These are phyloP conservation scores for Trichocomaceae sp. DNA, from an alignment of 2,329 filamentous ascomycete genomes.

Conservation along the genomic window DNA sequence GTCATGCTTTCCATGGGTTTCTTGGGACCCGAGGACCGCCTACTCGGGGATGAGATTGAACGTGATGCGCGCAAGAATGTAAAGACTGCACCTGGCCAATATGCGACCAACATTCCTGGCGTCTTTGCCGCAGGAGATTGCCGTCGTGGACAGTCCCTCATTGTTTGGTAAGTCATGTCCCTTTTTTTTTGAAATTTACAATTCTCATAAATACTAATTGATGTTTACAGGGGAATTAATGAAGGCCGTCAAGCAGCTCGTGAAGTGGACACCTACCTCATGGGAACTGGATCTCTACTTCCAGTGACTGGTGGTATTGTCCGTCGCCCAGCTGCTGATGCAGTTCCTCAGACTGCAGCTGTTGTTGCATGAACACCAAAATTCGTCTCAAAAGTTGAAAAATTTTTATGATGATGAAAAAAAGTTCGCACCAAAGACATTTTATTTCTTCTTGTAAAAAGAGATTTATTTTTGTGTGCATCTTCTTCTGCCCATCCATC, in stretches of 20 bases:
- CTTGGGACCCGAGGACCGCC: constrained; percentile 82
- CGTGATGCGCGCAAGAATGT: constrained; percentile 91
- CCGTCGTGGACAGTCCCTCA: constrained; percentile 86
- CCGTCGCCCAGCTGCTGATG: constrained; percentile 60
- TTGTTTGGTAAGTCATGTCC: constrained; percentile 73
- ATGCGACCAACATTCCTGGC: constrained; percentile 78
- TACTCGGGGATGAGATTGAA: constrained; percentile 81
- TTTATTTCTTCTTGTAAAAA: neutral
- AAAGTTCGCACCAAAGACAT: neutral
- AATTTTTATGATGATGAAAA: neutral
- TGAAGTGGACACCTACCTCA: constrained; percentile 84
- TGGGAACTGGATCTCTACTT: constrained; percentile 65
- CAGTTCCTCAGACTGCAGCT: constrained; percentile 29
- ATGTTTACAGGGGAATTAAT: constrained; percentile 71
- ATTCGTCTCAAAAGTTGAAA: neutral
- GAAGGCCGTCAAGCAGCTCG: constrained; percentile 89
- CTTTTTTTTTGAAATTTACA: too few species aligned
- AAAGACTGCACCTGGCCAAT: constrained; percentile 84
- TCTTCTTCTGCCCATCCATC: neutral
- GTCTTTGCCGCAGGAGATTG: constrained; percentile 95
- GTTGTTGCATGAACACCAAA: constrained; percentile 4
- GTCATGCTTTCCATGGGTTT: constrained; percentile 97
- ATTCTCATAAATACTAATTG: constrained; percentile 14
- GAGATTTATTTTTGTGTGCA: neutral
- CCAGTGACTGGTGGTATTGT: constrained; percentile 91